Evolutionary conservation across 1,284 basidiomycete genomes (phyloP).

Genomic region (Ustilago shanxiensis): DNA sequence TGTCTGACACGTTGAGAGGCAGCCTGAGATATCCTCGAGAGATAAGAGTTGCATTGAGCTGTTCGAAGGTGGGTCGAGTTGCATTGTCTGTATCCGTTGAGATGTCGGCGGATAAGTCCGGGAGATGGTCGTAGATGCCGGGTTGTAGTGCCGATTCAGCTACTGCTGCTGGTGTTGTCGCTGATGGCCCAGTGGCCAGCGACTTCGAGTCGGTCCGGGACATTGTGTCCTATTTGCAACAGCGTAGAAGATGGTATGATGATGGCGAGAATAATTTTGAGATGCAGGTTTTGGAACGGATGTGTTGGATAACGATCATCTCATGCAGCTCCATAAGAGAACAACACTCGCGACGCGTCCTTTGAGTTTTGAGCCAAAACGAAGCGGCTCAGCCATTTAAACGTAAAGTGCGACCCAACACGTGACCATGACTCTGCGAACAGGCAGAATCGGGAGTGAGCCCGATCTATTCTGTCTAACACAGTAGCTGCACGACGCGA

Average conservation of each 20-base stretch:
- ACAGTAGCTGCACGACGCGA: constrained; percentile 45
- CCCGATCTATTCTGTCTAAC: background rate
- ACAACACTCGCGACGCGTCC: constrained; percentile 54
- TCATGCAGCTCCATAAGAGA: constrained; percentile 17
- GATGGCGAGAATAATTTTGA: constrained; percentile 10
- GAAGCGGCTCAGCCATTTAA: background rate
- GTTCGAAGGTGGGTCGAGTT: constrained; percentile 49
- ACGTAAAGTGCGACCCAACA: constrained; percentile 8
- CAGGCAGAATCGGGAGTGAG: background rate
- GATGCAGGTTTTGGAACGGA: background rate
- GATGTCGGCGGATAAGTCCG: constrained; percentile 38
- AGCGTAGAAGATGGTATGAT: constrained; percentile 10
- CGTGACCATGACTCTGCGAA: constrained; percentile 22
- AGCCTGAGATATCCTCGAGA: constrained; percentile 49
- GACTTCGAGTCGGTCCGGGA: background rate
- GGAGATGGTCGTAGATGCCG: constrained; percentile 36
- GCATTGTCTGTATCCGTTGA: constrained; percentile 19
- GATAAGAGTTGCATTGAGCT: constrained; percentile 55
- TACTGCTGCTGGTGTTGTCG: background rate
- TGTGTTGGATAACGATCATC: background rate
- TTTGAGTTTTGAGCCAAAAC: background rate
- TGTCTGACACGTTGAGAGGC: constrained; percentile 42
- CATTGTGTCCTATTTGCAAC: constrained; percentile 1
- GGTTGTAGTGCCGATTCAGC: constrained; percentile 5
- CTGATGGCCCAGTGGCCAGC: background rate